These are phyloP conservation scores for Coemansia sp. DNA, from an alignment of 192 early-diverging fungal species.

Conservation along the genomic window DNA sequence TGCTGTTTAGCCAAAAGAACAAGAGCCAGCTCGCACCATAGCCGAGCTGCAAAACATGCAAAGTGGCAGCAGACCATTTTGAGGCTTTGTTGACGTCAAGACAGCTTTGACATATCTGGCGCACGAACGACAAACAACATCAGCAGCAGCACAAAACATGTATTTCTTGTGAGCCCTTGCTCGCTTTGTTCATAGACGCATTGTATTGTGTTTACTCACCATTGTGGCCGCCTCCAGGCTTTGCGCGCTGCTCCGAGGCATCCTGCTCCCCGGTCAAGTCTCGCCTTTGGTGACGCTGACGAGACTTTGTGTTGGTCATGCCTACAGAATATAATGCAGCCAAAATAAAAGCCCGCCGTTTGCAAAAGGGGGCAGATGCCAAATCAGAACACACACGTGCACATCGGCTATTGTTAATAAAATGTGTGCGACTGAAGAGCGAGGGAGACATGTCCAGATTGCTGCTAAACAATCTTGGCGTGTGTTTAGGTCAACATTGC, in stretches of 20 bases:
- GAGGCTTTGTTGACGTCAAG: neutral
- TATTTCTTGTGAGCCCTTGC: neutral
- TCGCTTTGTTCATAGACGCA: neutral
- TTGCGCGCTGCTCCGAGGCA: neutral
- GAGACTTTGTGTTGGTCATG: conserved; percentile 14
- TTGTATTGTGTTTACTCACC: conserved; percentile 19
- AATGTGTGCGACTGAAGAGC: too few species aligned
- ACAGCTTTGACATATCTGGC: neutral
- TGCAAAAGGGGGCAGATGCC: neutral
- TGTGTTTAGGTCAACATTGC: too few species aligned
- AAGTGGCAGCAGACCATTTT: neutral
- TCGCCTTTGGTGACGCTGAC: conserved; percentile 16
- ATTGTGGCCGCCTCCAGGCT: conserved; percentile 30
- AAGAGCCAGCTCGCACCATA: too few species aligned
- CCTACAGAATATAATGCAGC: conserved; percentile 6
- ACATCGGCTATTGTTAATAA: neutral
- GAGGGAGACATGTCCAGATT: neutral
- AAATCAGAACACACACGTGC: conserved; percentile 4
- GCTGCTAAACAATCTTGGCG: neutral
- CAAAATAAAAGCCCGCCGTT: neutral
- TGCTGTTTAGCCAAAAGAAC: neutral
- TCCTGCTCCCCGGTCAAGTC: conserved; percentile 9
- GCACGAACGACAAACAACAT: neutral
- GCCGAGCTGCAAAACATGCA: neutral
- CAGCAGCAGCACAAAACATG: conserved; percentile 7